Base-by-base conservation (phyloP, 1,284 basidiomycete genomes). In the Coriolopsis trogii region DNA sequence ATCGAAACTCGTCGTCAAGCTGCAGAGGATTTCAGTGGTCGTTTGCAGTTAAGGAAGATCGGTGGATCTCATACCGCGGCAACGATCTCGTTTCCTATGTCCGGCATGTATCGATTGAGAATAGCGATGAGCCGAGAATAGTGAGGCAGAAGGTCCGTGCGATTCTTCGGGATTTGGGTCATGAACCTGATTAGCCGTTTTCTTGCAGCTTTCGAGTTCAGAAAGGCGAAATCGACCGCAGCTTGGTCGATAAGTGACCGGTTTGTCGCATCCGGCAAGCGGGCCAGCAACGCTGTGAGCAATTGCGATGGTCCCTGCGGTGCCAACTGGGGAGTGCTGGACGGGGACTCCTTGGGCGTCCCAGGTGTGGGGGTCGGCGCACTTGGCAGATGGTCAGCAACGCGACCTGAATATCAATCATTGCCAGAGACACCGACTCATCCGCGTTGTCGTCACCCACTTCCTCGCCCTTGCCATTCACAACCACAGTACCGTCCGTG, bases 1-100 rank as follows among this genome's bases (percentile, higher is more conserved):
- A 98, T 15, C 93, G 84, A 67, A 99, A 95, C 67, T 99, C 95
- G 59, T 98, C 94, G 62, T 98, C 95, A 42, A 99, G 81, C 94
- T 97, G 63, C 16, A 23, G n/a, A n/a, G n/a, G 15, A 20, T 3
- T n/a, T 9, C 4, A 6, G 12, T 33, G 23, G 20, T 41, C 21
- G 41, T 24, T 13, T 16, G 29, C 25, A 41, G 4, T 25, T 18
- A 18, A 6, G 37, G 8, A 4, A 40, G 6, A 5, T 10, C 16
- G 10, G 18, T 23, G 15, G 10, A 10, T 20, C 3, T 21, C 90
- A 66, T 62, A 95, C 93, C 55, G 84, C 73, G 26, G 85, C 80
- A 9, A 98, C 82, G 3, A 98, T 73, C 13, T 95, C 94, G 3
- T 77, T 72, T 1, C 93, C 92, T 31, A 99, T 76, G 62, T 99